A percentile compares a stretch with the other conserved stretches of the same genome.
Conservation (phyloP, 371 early-diverging fungal genomes). For the Mortierella polycephala region DNA sequence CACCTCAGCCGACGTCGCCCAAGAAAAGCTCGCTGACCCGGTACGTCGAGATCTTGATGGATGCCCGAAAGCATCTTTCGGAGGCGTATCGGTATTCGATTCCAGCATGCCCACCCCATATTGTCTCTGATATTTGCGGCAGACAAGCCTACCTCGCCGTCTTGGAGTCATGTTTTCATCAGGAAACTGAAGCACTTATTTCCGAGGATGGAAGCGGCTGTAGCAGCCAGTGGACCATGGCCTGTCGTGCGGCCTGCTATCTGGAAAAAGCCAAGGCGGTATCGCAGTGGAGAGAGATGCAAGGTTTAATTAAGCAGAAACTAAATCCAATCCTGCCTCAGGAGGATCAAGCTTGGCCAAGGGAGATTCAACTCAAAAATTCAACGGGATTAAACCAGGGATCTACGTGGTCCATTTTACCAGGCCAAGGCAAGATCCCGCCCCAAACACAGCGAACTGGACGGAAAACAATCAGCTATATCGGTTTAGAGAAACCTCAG, state of each 20-base stretch:
- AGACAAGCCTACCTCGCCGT: slow-evolving; percentile 31
- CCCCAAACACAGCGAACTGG: not conserved
- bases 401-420: too few species aligned
- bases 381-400: not conserved
- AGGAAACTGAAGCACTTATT: slow-evolving; percentile 16
- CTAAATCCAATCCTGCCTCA: slow-evolving; percentile 32
- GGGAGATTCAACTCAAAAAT: slow-evolving; percentile 13
- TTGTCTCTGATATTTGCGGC: slow-evolving; percentile 37
- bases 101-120: slow-evolving; percentile 19
- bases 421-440: too few species aligned
- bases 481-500: slow-evolving; percentile 34
- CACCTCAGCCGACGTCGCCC: not conserved
- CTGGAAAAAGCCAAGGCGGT: slow-evolving; percentile 64
- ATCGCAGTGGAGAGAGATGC: slow-evolving; percentile 66
- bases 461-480: slow-evolving; percentile 14
- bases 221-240: slow-evolving; percentile 2
- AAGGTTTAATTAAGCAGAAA: slow-evolving; percentile 56
- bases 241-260: slow-evolving; percentile 23
- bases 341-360: slow-evolving; percentile 55
- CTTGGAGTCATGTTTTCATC: slow-evolving; percentile 45
- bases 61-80: slow-evolving; percentile 25
- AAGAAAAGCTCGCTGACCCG: slow-evolving; percentile 1
- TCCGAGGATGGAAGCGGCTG: not conserved
- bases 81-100: slow-evolving; percentile 26
- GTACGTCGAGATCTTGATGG: slow-evolving; percentile 11